Conservation (phyloP, 768 basidiomycete species). For the Russula vinacea region DNA sequence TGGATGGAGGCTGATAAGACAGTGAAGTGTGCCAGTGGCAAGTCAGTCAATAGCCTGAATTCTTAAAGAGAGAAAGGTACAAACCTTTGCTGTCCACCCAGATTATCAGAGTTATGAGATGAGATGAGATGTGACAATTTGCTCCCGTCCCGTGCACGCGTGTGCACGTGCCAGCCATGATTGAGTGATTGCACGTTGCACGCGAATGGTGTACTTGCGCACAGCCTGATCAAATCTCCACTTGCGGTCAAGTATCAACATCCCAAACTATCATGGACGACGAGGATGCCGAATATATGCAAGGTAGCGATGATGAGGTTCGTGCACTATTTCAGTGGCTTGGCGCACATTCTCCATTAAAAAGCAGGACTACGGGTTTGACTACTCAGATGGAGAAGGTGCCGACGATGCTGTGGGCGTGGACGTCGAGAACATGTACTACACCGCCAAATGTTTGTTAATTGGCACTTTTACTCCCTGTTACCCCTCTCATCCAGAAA, state of each 20-base stretch:
- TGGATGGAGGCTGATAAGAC: slow-evolving; percentile 7
- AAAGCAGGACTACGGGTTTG: slow-evolving; percentile 86
- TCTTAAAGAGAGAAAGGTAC: background rate
- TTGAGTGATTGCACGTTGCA: background rate
- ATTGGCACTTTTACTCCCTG: background rate
- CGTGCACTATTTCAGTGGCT: slow-evolving; percentile 24
- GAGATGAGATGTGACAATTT: background rate
- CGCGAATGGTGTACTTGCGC: background rate
- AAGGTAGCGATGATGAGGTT: slow-evolving; percentile 83
- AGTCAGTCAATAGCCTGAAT: background rate
- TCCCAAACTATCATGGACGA: slow-evolving; percentile 64
- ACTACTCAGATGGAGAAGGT: slow-evolving; percentile 90
- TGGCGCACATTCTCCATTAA: slow-evolving; percentile 15
- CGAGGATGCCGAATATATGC: slow-evolving; percentile 93
- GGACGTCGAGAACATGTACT: slow-evolving; percentile 98
- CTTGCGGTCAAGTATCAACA: slow-evolving; percentile 1
- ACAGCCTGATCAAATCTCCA: background rate
- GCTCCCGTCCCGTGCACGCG: background rate
- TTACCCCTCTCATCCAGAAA: background rate
- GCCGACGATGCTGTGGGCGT: slow-evolving; percentile 75
- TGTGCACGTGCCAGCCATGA: slow-evolving; percentile 14
- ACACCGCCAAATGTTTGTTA: slow-evolving; percentile 86
- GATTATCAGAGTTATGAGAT: background rate
- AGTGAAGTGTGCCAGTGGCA: background rate
- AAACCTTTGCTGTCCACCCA: background rate